phyloP scores from a whole-genome alignment of 2,329 filamentous ascomycete species.

The Fusarium domesticum region DNA sequence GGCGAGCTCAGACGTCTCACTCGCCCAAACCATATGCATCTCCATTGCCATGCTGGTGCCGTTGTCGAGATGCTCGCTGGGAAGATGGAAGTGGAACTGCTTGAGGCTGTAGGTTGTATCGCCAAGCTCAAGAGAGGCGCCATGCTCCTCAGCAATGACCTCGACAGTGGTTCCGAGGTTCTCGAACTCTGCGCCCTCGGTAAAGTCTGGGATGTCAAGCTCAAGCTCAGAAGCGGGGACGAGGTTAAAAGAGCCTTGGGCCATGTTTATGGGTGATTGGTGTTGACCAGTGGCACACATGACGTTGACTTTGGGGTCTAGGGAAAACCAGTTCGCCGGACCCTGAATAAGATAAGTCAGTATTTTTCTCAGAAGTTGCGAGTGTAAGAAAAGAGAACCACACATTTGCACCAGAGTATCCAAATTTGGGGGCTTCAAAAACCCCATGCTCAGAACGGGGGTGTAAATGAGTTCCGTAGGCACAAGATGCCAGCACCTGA shows the following conservation, averaged over 20 bases:
- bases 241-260: conserved; percentile 25
- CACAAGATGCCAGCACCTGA: conserved; percentile 35
- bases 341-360: conserved; percentile 32
- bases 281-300: conserved; percentile 46
- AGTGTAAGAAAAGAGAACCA: conserved; percentile 6
- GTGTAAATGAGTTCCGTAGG: conserved; percentile 39
- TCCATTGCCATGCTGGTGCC: conserved; percentile 32
- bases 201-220: conserved; percentile 36
- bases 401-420: conserved; percentile 38
- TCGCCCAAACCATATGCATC: conserved; percentile 31
- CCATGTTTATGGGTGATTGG: conserved; percentile 58
- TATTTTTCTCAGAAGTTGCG: background rate
- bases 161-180: conserved; percentile 53
- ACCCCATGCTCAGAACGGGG: conserved; percentile 30
- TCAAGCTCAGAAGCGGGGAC: conserved; percentile 32
- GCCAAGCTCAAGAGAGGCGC: conserved; percentile 44
- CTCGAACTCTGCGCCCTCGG: conserved; percentile 42
- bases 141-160: conserved; percentile 39
- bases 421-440: conserved; percentile 38
- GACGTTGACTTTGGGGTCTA: conserved; percentile 40
- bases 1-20: conserved; percentile 21
- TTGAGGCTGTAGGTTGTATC: conserved; percentile 42
- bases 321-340: conserved; percentile 51
- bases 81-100: conserved; percentile 61
- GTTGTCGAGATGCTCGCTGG: conserved; percentile 55